These are phyloP conservation scores for Colletotrichum sp. DNA, from an alignment of 2,329 filamentous ascomycete genomes.

Conservation along the genomic window DNA sequence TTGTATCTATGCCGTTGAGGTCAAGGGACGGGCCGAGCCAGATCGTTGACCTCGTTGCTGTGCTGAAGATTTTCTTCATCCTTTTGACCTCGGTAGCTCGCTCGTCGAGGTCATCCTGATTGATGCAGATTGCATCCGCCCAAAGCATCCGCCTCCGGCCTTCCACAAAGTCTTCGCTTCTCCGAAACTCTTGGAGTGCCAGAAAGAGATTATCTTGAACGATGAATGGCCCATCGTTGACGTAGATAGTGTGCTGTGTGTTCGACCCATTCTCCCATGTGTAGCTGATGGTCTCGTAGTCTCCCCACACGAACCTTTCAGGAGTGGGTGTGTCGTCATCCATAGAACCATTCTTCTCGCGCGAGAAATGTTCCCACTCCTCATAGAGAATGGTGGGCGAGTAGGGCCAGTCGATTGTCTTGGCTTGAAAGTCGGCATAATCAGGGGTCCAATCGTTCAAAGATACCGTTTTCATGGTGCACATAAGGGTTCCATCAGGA, in stretches of 20 bases:
- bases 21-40: not conserved
- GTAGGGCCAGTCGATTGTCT: not conserved
- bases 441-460: not conserved
- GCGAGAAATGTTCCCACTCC: not conserved
- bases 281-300: not conserved
- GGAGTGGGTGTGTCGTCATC: not conserved
- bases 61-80: not conserved
- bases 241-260: accelerated
- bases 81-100: not conserved
- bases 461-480: not conserved
- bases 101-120: not conserved
- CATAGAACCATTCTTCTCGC: accelerated
- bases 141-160: accelerated
- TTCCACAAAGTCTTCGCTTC: accelerated
- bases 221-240: not conserved
- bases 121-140: not conserved
- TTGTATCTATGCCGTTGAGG: accelerated
- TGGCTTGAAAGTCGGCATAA: not conserved
- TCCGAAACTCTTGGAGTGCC: not conserved
- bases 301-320: not conserved
- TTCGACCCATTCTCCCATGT: not conserved
- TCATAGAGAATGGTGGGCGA: not conserved
- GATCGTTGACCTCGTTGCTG: not conserved
- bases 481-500: not conserved
- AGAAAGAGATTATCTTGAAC: not conserved